Evolutionary conservation across 192 early-diverging fungal genomes (phyloP).

Genomic region (Polychytrium aggregatum): DNA sequence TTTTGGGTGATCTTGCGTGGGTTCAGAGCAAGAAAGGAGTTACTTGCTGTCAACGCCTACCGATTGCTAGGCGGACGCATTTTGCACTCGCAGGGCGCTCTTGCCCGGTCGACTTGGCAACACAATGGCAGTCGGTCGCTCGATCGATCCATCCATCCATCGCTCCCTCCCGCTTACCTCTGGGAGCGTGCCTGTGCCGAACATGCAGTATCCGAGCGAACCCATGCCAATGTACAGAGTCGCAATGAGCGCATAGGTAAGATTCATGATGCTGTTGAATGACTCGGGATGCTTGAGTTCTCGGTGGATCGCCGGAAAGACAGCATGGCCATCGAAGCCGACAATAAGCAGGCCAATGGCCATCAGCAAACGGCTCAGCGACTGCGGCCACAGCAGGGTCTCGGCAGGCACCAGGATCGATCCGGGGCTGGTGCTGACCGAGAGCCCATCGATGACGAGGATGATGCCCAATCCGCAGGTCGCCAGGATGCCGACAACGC

Average conservation of each 20-base stretch:
- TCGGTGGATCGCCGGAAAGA: conserved; percentile 51
- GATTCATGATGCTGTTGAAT: conserved; percentile 38
- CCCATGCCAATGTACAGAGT: conserved; percentile 35
- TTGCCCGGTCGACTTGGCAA: not conserved
- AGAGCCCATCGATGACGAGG: conserved; percentile 39
- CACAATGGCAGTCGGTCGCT: too few relatives aligned
- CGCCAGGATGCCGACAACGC: conserved; percentile 46
- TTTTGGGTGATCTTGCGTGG: conserved; percentile 54
- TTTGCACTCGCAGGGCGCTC: too few relatives aligned
- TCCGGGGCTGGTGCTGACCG: conserved; percentile 33
- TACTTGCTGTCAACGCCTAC: too few relatives aligned
- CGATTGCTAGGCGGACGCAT: too few relatives aligned
- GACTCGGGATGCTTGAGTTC: conserved; percentile 36
- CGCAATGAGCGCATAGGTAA: conserved; percentile 33
- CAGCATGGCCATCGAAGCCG: conserved; percentile 37
- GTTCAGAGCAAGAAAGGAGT: too few relatives aligned
- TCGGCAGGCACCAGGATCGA: conserved; percentile 35
- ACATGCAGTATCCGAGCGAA: conserved; percentile 50
- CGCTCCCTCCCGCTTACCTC: conserved; percentile 1
- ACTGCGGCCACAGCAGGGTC: conserved; percentile 33
- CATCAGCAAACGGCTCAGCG: conserved; percentile 9
- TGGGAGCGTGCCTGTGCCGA: conserved; percentile 21
- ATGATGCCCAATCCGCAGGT: conserved; percentile 34
- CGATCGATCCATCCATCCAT: too few relatives aligned
- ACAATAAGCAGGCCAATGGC: conserved; percentile 19